A percentile compares a stretch with the other conserved stretches of the same genome.
These are phyloP conservation scores for Malbranchea cinnamomea DNA, from an alignment of 2,329 filamentous ascomycete genomes.

Conservation along the genomic window DNA sequence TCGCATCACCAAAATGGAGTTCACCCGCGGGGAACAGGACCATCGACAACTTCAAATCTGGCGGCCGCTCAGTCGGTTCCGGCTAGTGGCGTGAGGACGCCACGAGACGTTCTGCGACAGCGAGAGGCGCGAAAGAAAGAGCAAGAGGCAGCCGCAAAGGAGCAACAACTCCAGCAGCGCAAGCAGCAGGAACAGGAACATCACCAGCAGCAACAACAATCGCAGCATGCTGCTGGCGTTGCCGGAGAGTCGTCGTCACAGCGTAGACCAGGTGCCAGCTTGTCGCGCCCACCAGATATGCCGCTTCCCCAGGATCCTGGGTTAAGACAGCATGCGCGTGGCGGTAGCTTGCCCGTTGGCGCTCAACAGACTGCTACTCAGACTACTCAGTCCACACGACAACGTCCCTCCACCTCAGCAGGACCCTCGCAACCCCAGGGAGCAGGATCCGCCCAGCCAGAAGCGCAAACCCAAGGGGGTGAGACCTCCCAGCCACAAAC, in stretches of 20 bases:
- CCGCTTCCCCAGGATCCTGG: slow-evolving; percentile 7
- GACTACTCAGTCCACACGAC: background rate
- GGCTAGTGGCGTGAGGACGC: slow-evolving; percentile 56
- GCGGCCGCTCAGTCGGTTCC: slow-evolving; percentile 31
- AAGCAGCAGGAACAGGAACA: slow-evolving; percentile 18
- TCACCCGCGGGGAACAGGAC: slow-evolving; percentile 34
- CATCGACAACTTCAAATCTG: slow-evolving; percentile 42
- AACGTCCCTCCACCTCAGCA: background rate
- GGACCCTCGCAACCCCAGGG: slow-evolving; percentile 3
- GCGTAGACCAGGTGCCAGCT: slow-evolving; percentile 10
- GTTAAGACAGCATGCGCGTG: background rate
- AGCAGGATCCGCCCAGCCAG: slow-evolving; percentile 4
- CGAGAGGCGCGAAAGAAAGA: slow-evolving; percentile 55
- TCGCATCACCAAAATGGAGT: slow-evolving; percentile 42
- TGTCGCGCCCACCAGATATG: slow-evolving; percentile 6
- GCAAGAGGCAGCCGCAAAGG: slow-evolving; percentile 27
- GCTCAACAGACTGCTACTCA: slow-evolving; percentile 2
- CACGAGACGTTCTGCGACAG: slow-evolving; percentile 78
- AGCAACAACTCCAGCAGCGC: slow-evolving; percentile 44
- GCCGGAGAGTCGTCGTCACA: slow-evolving; percentile 19
- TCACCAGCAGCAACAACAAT: slow-evolving; percentile 10
- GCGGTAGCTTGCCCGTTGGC: background rate
- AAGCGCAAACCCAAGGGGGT: slow-evolving; percentile 6
- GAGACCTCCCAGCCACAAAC: slow-evolving; percentile 8
- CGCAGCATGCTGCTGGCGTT: slow-evolving; percentile 31